Evolutionary conservation across 306 rosid species (phyloP).

Genomic region (Trifolium pratense): DNA sequence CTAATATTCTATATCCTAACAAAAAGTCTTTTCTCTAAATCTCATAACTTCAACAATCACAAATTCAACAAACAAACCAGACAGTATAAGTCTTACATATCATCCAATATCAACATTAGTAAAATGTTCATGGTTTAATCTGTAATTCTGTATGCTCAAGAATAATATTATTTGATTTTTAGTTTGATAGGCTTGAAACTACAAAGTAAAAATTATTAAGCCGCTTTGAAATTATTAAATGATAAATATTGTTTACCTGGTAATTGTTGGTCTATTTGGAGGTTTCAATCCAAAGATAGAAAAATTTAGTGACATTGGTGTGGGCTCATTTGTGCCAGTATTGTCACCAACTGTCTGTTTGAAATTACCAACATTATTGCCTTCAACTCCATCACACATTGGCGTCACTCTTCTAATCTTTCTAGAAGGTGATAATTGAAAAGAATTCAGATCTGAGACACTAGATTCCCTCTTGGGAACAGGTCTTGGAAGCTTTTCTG

Average conservation of each 20-base stretch:
- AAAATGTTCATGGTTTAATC: slow-evolving; percentile 31
- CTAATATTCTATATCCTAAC: neutral
- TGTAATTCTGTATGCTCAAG: slow-evolving; percentile 41
- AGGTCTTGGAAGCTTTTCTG: slow-evolving; percentile 93
- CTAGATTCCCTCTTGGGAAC: slow-evolving; percentile 74
- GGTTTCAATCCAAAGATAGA: slow-evolving; percentile 84
- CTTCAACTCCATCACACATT: slow-evolving; percentile 72
- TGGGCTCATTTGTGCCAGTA: slow-evolving; percentile 66
- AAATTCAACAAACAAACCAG: neutral
- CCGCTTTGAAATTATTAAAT: slow-evolving; percentile 21
- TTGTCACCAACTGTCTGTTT: slow-evolving; percentile 62
- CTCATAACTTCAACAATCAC: neutral
- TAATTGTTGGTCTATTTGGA: slow-evolving; percentile 92
- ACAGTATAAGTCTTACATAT: neutral
- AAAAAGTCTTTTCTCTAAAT: neutral
- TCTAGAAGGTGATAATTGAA: slow-evolving; percentile 85
- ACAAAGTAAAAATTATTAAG: neutral
- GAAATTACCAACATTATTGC: slow-evolving; percentile 54
- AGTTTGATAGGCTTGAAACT: slow-evolving; percentile 17
- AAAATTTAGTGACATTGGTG: slow-evolving; percentile 81
- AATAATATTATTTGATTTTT: neutral
- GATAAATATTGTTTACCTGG: slow-evolving; percentile 60
- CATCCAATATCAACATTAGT: neutral
- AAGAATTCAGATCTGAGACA: slow-evolving; percentile 57
- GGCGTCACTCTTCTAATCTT: slow-evolving; percentile 95